Conservation (phyloP, 1,284 basidiomycete species). For the Fomitiporia mediterranea region DNA sequence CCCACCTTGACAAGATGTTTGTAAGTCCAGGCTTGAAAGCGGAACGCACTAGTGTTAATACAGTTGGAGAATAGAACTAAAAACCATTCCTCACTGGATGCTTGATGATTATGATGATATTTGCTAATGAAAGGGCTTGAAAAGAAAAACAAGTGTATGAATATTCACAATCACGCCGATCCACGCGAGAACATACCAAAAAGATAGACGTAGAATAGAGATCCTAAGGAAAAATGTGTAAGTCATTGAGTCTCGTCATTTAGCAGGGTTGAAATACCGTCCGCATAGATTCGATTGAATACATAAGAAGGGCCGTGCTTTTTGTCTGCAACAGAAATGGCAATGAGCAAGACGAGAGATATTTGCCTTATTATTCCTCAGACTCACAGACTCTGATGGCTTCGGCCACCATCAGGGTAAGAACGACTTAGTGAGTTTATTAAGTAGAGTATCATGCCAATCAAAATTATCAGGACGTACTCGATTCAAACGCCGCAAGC, state of each 20-base stretch:
- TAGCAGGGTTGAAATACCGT: neutral
- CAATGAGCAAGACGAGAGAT: neutral
- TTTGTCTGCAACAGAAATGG: neutral
- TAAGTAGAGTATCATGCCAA: no score
- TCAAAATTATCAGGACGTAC: neutral
- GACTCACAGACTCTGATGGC: neutral
- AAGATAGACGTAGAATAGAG: conserved; percentile 7
- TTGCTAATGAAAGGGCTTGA: conserved; percentile 1
- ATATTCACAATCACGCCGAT: neutral
- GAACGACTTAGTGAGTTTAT: neutral
- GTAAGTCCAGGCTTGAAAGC: neutral
- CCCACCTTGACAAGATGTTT: conserved; percentile 1
- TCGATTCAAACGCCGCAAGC: neutral
- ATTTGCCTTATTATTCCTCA: neutral
- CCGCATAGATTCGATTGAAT: conserved; percentile 3
- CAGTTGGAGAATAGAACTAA: no score
- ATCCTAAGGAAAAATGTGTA: neutral
- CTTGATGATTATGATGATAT: neutral
- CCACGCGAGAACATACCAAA: neutral
- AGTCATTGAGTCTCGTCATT: neutral
- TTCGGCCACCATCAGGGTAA: neutral
- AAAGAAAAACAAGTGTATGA: neutral
- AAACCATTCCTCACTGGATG: conserved; percentile 1
- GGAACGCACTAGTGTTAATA: neutral
- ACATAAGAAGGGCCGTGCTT: neutral